Evolutionary conservation across 2,329 filamentous ascomycete genomes (phyloP), one percentile per base, ranked within the genome.

Genomic region (Calonectria crousiana): DNA sequence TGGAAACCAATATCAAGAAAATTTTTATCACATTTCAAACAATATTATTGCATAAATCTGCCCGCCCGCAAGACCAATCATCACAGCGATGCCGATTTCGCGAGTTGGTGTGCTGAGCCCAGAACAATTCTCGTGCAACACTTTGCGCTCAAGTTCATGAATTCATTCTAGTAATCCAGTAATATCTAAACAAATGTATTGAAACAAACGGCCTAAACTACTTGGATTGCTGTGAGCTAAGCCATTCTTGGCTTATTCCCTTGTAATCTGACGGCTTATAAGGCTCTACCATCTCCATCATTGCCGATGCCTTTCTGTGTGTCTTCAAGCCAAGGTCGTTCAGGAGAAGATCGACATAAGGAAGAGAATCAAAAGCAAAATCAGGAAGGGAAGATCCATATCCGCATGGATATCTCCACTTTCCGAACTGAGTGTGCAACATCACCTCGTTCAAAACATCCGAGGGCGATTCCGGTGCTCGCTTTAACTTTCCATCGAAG

Each of bases 321-420:
- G 62, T 36, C 36, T 87, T 84, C 70, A 95, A 82, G 0, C 91
- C 92, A 64, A 95, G 78, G 82, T 96, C 94, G 6, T 85, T 84
- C 58, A 94, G 81, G 79, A 96, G 82, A 78, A 92, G 73, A 36
- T 82, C 78, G 11, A 78, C 73, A 80, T 92, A 93, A 8, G 90
- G 91, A 47, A 93, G 74, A 78, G 82, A 95, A 93, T 96, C 94
- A 79, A 95, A 95, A 20, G 94, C 92, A 77, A 95, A 92, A 81
- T 94, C 93, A 0, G 92, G 92, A 71, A 89, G 86, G 79, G 86
- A 87, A 23, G 85, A 86, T 1, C 93, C 93, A 78, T 91, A 92
- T 0, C 93, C 93, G 8, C 86, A 88, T 1, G 92, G 91, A 78
- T 93, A 93, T 26, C 93, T 88, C 89, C 92, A 92, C 72, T 88